Conservation (phyloP, 371 early-diverging fungal species). For the Coemansia sp. region DNA sequence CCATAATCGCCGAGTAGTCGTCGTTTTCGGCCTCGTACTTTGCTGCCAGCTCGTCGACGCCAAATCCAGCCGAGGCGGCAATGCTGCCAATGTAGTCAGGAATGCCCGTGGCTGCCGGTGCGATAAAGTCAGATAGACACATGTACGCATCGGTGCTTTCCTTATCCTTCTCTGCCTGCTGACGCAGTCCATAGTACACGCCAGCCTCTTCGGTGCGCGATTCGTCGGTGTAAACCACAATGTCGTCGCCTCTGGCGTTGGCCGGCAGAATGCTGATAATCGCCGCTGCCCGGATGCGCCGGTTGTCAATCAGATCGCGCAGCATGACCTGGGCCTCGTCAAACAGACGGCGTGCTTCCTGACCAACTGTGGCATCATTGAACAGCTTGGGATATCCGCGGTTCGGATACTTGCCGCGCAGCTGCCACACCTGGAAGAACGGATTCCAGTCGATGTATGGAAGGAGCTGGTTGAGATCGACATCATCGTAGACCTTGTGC, state of each 20-base stretch:
- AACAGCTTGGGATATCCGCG: conserved; percentile 95
- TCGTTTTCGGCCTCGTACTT: conserved; percentile 75
- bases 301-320: conserved; percentile 69
- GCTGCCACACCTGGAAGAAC: conserved; percentile 95
- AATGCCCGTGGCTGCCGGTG: conserved; percentile 71
- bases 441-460: conserved; percentile 94
- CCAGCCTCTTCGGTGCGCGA: conserved; percentile 60
- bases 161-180: conserved; percentile 64
- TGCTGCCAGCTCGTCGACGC: conserved; percentile 76
- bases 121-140: conserved; percentile 87
- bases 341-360: conserved; percentile 86
- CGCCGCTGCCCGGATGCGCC: conserved; percentile 68
- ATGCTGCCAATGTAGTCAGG: conserved; percentile 86
- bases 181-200: conserved; percentile 78
- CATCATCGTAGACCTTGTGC: conserved; percentile 71
- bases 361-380: conserved; percentile 85
- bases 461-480: conserved; percentile 68
- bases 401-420: conserved; percentile 92
- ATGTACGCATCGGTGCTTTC: conserved; percentile 78
- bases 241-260: conserved; percentile 82
- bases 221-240: conserved; percentile 69
- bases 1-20: conserved; percentile 88
- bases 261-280: conserved; percentile 88
- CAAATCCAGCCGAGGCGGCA: conserved; percentile 88
- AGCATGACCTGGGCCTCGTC: conserved; percentile 83